phyloP scores from a whole-genome alignment of 1,139 yeast genomes.

The Hyphopichia burtonii region DNA sequence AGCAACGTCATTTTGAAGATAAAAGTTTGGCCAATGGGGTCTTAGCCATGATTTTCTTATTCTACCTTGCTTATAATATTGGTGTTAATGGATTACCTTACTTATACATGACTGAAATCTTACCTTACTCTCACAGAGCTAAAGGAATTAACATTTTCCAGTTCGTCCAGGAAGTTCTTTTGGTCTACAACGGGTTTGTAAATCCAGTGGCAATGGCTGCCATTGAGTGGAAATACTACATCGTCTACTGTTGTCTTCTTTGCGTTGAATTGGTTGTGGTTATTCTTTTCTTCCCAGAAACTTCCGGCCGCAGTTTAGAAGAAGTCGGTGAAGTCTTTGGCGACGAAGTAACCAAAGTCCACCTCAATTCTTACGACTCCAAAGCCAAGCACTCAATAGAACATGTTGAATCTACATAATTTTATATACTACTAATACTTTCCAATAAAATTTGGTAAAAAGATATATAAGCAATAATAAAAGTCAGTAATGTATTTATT shows the following conservation, averaged over 20 bases:
- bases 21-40: constrained; percentile 40
- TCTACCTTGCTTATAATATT: constrained; percentile 35
- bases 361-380: constrained; percentile 10
- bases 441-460: no score
- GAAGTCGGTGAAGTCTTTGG: constrained; percentile 52
- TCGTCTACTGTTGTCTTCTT: constrained; percentile 46
- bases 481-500: no score
- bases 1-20: constrained; percentile 32
- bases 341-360: constrained; percentile 19
- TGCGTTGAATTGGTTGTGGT: constrained; percentile 37
- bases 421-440: background rate
- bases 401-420: background rate
- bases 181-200: constrained; percentile 41
- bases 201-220: constrained; percentile 62
- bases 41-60: constrained; percentile 47
- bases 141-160: constrained; percentile 39
- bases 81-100: constrained; percentile 43
- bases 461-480: no score
- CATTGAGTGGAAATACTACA: constrained; percentile 60
- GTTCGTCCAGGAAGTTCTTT: constrained; percentile 23
- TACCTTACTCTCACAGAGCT: constrained; percentile 46
- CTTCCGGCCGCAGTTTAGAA: constrained; percentile 53
- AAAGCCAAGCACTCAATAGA: background rate
- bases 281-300: constrained; percentile 48
- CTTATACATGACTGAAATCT: constrained; percentile 40